These are phyloP conservation scores for Herpotrichia juniperi DNA, from an alignment of 2,329 filamentous ascomycete genomes.

Conservation along the genomic window DNA sequence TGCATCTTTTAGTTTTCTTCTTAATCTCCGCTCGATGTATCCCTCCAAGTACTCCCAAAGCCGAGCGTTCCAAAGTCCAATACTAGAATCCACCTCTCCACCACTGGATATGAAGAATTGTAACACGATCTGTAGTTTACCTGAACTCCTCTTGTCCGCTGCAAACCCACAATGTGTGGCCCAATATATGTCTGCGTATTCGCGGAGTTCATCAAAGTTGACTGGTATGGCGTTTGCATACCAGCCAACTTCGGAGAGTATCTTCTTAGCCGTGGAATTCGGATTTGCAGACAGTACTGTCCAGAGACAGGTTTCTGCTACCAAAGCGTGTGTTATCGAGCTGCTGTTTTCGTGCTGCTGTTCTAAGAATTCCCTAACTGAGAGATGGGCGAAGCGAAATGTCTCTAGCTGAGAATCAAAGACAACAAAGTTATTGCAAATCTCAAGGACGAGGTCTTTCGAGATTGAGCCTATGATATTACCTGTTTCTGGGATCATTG, in stretches of 20 bases:
- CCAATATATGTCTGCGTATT: conserved; percentile 14
- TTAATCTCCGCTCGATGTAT: not conserved
- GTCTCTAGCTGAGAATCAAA: conserved; percentile 26
- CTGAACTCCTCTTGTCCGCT: conserved; percentile 2
- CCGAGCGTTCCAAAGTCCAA: conserved; percentile 4
- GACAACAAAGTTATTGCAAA: conserved; percentile 36
- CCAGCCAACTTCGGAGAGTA: conserved; percentile 8
- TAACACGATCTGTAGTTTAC: conserved; percentile 8
- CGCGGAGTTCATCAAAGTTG: conserved; percentile 4
- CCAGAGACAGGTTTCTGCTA: conserved; percentile 17
- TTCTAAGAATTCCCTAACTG: conserved; percentile 37
- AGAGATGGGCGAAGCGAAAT: conserved; percentile 41
- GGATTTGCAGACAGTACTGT: conserved; percentile 7
- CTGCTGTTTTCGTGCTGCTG: conserved; percentile 8
- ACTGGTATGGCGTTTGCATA: not conserved
- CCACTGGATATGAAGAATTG: conserved; percentile 3
- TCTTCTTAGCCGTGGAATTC: conserved; percentile 4
- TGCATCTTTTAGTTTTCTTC: conserved; percentile 7
- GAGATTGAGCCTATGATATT: conserved; percentile 1
- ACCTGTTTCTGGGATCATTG: conserved; percentile 11
- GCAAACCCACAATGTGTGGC: conserved; percentile 12
- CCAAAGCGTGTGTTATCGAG: conserved; percentile 11
- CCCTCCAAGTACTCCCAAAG: conserved; percentile 4
- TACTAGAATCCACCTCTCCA: not conserved
- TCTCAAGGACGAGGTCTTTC: conserved; percentile 21